Percentiles rank a stretch among this genome's conserved stretches.
phyloP scores from a whole-genome alignment of 164 flowering plant genomes.

The Stephania yunnanensis region DNA sequence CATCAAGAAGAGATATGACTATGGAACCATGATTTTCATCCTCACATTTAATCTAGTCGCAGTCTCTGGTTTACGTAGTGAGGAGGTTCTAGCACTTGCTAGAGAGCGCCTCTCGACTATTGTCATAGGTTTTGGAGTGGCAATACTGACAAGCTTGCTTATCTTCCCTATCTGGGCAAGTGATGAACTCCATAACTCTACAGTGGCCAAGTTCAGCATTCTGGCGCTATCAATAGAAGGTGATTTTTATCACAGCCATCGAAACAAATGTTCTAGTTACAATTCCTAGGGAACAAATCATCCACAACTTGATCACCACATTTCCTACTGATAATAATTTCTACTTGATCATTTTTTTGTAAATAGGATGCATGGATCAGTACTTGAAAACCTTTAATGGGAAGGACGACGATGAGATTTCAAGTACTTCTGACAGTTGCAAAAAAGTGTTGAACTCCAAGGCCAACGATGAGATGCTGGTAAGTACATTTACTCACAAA shows the following conservation, averaged over 20 bases:
- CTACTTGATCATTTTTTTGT: background rate
- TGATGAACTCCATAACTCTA: constrained; percentile 59
- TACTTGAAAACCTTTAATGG: constrained; percentile 26
- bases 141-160: constrained; percentile 49
- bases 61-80: constrained; percentile 56
- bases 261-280: too few relatives aligned
- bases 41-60: constrained; percentile 70
- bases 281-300: too few relatives aligned
- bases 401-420: constrained; percentile 16
- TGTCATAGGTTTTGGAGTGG: constrained; percentile 50
- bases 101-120: constrained; percentile 55
- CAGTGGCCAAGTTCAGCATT: constrained; percentile 37
- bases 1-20: constrained; percentile 61
- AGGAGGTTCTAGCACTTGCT: constrained; percentile 41
- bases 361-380: constrained; percentile 32
- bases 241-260: constrained; percentile 3
- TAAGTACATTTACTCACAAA: constrained; percentile 6
- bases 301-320: too few relatives aligned
- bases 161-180: constrained; percentile 69
- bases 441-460: constrained; percentile 53
- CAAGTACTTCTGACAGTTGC: constrained; percentile 24
- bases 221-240: constrained; percentile 57
- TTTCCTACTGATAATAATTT: too few relatives aligned
- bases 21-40: constrained; percentile 64
- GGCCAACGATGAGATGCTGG: constrained; percentile 63